These are phyloP conservation scores for Sclerotinia borealis DNA, from an alignment of 2,329 filamentous ascomycete genomes.

Conservation along the genomic window DNA sequence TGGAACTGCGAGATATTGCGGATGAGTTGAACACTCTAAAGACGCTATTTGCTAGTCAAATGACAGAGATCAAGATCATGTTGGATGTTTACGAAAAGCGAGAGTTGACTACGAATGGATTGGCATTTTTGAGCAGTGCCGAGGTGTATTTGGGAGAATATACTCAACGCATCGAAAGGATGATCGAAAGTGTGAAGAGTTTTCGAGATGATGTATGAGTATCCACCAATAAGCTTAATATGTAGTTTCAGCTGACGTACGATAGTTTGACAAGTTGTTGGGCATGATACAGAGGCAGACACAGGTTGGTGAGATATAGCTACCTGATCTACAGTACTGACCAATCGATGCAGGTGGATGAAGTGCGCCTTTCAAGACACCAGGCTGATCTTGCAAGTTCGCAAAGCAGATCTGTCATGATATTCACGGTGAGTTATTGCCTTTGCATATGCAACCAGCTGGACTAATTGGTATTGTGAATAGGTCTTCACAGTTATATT, in stretches of 20 bases:
- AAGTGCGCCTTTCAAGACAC: background rate
- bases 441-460: background rate
- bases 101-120: background rate
- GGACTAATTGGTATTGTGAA: background rate
- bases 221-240: background rate
- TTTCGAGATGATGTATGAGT: background rate
- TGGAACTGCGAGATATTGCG: constrained; percentile 15
- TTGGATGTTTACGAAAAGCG: background rate
- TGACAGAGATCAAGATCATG: constrained; percentile 5
- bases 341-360: background rate
- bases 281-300: background rate
- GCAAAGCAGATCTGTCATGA: background rate
- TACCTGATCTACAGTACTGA: background rate
- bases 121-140: constrained; percentile 5
- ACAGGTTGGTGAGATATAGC: background rate
- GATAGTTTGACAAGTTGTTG: background rate
- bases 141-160: constrained; percentile 8
- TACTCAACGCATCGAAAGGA: background rate
- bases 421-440: background rate
- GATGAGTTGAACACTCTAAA: constrained; percentile 14
- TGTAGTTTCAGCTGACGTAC: background rate
- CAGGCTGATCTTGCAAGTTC: background rate
- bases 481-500: background rate
- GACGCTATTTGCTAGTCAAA: constrained; percentile 3
- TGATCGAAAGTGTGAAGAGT: background rate